Base-by-base conservation (phyloP, 495 filamentous ascomycete genomes). In the Elasticomyces elasticus region DNA sequence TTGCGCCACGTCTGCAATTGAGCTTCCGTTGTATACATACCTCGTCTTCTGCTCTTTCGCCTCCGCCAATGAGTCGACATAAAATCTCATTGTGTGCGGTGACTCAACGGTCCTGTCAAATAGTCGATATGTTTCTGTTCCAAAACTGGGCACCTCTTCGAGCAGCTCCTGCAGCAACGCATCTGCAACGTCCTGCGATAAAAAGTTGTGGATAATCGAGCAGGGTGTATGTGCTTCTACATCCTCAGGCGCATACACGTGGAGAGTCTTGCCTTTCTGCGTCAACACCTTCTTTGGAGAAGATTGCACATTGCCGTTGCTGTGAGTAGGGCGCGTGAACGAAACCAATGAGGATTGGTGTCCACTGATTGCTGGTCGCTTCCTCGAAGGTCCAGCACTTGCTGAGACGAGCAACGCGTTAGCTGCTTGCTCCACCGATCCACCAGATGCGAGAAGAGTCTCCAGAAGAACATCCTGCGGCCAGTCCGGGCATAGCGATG, bases 161-260 rank as follows among this genome's bases (percentile, higher is more conserved):
- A 96, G 73, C 19, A 96, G 73, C 62, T 96, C 90, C 1, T 69
- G 58, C 0, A 96, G 75, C 11, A 97, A 77, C 4, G 72, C 67
- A 49, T 86, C 82, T 19, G 91, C 91, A 45, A 84, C 75, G 7
- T 80, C 71, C 0, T 74, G 12, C 0, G 86, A 82, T 0, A 97
- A 75, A 64, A 96, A 96, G 62, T 94, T 91, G 70, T 90, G 90
- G 62, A 95, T 82, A 58, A 95, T 83, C 9, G 84, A 87, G 69
- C 89, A 95, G 17, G 92, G 87, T 0, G 92, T 94, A 61, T 89
- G 76, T 15, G 76, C 71, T 45, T 84, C 81, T 25, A 96, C 76
- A 64, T 95, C 88, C 31, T 78, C 72, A 1, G 90, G 85, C 27
- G 84, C 75, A 61, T 80, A 96, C 0, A 97, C 76, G 65, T 90